Percentiles rank a stretch among this genome's conserved stretches.
Conservation (phyloP, 192 early-diverging fungal genomes). For the Linnemannia schmuckeri region DNA sequence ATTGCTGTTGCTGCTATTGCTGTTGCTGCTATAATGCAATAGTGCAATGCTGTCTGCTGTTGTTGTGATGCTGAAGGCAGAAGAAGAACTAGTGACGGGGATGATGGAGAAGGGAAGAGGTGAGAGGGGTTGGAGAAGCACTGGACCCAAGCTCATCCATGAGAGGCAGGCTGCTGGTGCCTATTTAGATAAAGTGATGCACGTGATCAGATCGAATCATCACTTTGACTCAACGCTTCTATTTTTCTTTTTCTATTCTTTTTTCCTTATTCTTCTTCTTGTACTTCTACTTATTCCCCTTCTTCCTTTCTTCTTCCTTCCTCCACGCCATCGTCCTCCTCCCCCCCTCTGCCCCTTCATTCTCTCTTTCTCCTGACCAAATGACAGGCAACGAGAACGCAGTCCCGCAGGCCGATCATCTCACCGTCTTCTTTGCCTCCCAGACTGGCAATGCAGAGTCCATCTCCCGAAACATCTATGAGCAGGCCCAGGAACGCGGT, state of each 20-base stretch:
- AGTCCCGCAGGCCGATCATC: conserved; percentile 37
- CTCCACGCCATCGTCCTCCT: not conserved
- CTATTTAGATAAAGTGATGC: not conserved
- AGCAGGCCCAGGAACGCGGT: conserved; percentile 81
- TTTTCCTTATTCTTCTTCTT: not conserved
- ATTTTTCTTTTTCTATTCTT: not conserved
- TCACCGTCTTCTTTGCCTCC: conserved; percentile 82
- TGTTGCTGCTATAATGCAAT: too few species aligned
- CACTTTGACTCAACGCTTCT: not conserved
- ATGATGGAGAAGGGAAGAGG: not conserved
- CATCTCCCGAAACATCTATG: conserved; percentile 87
- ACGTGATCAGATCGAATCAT: not conserved
- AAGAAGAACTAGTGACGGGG: not conserved
- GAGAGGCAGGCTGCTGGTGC: not conserved
- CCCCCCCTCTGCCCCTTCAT: not conserved
- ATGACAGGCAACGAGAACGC: conserved; percentile 5
- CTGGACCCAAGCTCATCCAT: not conserved
- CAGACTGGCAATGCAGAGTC: conserved; percentile 97
- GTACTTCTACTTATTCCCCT: not conserved
- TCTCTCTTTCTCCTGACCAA: not conserved
- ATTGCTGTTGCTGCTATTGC: too few species aligned
- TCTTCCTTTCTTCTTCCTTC: not conserved
- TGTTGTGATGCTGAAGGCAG: not conserved
- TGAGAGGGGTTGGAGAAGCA: not conserved
- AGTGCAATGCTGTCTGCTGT: too few species aligned